Percentiles rank a stretch among this genome's conserved stretches.
These are phyloP conservation scores for Diaporthe australafricana DNA, from an alignment of 2,329 filamentous ascomycete genomes.

Conservation along the genomic window DNA sequence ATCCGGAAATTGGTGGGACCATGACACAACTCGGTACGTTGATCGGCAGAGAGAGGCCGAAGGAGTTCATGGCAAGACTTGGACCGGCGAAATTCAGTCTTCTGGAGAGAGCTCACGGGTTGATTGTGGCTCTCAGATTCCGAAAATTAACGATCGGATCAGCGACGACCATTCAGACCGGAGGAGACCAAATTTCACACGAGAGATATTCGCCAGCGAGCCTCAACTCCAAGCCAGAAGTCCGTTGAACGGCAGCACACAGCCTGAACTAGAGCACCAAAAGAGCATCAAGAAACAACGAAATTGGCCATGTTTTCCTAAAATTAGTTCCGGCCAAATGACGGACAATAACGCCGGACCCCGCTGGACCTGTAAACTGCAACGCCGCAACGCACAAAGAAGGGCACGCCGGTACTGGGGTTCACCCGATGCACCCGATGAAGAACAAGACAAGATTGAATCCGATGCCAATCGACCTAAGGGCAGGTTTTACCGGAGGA, in stretches of 20 bases:
- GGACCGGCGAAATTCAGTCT: not conserved
- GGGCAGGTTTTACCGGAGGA: not conserved
- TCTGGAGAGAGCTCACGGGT: too few relatives aligned
- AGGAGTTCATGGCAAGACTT: not conserved
- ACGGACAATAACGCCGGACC: too few relatives aligned
- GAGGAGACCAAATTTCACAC: not conserved
- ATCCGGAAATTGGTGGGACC: fast-evolving
- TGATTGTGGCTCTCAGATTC: too few relatives aligned
- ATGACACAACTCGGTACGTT: not conserved
- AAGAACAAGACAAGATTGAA: not conserved
- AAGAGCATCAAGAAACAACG: not conserved
- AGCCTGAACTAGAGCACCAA: not conserved
- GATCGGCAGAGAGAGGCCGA: not conserved
- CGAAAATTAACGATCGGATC: too few relatives aligned
- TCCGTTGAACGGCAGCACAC: not conserved
- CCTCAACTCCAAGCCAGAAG: not conserved
- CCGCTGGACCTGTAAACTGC: not conserved
- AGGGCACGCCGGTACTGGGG: not conserved
- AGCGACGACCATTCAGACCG: too few relatives aligned
- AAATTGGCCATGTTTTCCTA: not conserved
- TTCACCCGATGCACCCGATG: too few relatives aligned
- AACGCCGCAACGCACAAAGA: slow-evolving; percentile 8
- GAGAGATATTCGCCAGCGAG: not conserved
- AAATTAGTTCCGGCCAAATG: too few relatives aligned
- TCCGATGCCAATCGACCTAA: not conserved